phyloP scores from a whole-genome alignment of 169 alveolate species.

The Besnoitia besnoiti region DNA sequence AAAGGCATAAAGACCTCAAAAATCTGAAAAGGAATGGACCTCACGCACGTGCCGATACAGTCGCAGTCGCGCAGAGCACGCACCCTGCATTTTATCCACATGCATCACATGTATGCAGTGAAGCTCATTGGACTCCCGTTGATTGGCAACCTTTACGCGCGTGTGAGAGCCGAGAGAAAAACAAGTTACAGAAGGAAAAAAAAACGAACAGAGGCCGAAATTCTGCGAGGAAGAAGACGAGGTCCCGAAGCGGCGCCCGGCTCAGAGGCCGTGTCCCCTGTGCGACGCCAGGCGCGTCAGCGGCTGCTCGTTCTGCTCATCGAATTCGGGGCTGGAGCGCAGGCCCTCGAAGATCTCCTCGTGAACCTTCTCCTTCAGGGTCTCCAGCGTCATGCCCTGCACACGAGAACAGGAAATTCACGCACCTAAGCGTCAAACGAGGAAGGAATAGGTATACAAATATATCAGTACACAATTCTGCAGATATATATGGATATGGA shows the following conservation, averaged over 20 bases:
- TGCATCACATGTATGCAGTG: no score
- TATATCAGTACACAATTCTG: not conserved
- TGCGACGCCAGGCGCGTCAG: constrained; percentile 5
- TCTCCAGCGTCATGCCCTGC: constrained; percentile 66
- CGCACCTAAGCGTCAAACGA: not conserved
- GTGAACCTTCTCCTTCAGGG: constrained; percentile 69
- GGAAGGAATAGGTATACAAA: not conserved
- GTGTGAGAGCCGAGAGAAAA: not conserved
- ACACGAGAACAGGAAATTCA: not conserved
- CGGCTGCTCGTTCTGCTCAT: constrained; percentile 42
- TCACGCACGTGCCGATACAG: no score
- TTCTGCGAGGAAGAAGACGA: not conserved
- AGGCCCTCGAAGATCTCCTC: constrained; percentile 45
- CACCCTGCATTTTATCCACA: no score
- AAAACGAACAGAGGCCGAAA: no score
- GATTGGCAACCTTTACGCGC: no score
- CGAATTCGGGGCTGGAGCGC: constrained; percentile 42
- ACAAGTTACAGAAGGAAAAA: no score
- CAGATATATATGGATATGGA: not conserved
- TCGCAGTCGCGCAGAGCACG: no score
- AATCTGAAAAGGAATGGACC: no score
- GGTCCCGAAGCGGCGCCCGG: not conserved
- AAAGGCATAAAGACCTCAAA: no score
- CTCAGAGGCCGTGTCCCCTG: constrained; percentile 46
- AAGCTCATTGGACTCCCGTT: no score